These are phyloP conservation scores for Hysterangium stoloniferum DNA, from an alignment of 768 basidiomycete genomes.

Conservation along the genomic window DNA sequence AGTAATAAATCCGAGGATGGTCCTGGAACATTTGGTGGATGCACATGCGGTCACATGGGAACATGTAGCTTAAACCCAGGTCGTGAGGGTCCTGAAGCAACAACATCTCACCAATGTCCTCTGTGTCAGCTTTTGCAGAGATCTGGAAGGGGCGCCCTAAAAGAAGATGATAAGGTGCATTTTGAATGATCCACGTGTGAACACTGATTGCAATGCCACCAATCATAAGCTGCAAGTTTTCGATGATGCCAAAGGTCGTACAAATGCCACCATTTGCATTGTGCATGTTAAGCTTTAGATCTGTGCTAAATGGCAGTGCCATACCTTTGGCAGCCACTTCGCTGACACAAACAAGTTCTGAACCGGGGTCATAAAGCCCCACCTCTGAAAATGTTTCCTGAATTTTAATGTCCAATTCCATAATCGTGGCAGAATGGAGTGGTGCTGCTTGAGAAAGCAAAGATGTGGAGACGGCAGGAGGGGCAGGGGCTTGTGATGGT, in stretches of 20 bases:
- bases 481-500: background rate
- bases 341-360: slow-evolving; percentile 9
- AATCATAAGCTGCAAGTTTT: slow-evolving; percentile 9
- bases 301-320: background rate
- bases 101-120: background rate
- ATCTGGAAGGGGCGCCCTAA: slow-evolving; percentile 13
- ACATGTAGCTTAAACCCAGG: background rate
- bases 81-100: background rate
- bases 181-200: slow-evolving; percentile 13
- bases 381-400: background rate
- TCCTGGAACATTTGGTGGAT: no score
- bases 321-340: background rate
- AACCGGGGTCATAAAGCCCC: background rate
- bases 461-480: background rate
- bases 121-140: background rate
- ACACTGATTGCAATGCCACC: background rate
- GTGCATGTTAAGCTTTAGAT: background rate
- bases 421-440: background rate
- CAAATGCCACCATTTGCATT: slow-evolving; percentile 4
- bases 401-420: background rate
- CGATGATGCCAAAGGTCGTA: slow-evolving; percentile 5
- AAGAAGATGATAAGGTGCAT: slow-evolving; percentile 11
- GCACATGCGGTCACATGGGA: background rate
- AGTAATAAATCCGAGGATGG: no score
- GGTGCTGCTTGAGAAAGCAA: background rate